Percentiles rank a stretch among this genome's conserved stretches.
Conservation (phyloP, 148 eudicot genomes). For the Rhododendron henanense region DNA sequence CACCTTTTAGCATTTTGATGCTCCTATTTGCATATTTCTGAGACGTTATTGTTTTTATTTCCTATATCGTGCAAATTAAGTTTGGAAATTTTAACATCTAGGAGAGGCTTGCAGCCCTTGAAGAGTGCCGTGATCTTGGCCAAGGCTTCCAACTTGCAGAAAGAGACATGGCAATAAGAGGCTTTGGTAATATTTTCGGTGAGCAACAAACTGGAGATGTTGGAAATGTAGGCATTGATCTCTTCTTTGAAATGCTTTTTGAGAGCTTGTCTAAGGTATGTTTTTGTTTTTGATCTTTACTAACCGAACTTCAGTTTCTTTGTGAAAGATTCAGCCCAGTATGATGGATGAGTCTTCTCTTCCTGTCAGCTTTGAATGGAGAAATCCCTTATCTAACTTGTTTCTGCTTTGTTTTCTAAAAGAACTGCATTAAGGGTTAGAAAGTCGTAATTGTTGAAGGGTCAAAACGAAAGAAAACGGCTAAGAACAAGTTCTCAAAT, state of each 20-base stretch:
- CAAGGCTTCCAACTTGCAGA: constrained; percentile 98
- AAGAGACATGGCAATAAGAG: constrained; percentile 97
- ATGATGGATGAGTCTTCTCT: neutral
- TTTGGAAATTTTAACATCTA: constrained; percentile 22
- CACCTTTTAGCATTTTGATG: neutral
- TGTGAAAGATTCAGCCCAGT: neutral
- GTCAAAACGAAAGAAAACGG: neutral
- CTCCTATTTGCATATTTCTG: neutral
- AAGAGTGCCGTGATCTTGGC: constrained; percentile 93
- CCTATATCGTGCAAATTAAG: neutral
- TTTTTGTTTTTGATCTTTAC: neutral
- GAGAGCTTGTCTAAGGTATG: constrained; percentile 92
- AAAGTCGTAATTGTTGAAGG: neutral
- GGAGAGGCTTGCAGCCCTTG: constrained; percentile 96
- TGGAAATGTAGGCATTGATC: constrained; percentile 93
- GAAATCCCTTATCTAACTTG: neutral
- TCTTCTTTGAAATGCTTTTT: constrained; percentile 94
- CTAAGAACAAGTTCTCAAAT: neutral
- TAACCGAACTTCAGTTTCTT: neutral
- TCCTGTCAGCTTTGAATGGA: neutral
- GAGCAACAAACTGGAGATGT: constrained; percentile 99
- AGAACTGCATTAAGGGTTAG: neutral
- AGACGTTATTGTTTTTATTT: neutral
- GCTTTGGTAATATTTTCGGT: constrained; percentile 97
- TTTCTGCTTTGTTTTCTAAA: neutral